Conservation (phyloP, 164 flowering plant genomes). For the Vitis riparia region DNA sequence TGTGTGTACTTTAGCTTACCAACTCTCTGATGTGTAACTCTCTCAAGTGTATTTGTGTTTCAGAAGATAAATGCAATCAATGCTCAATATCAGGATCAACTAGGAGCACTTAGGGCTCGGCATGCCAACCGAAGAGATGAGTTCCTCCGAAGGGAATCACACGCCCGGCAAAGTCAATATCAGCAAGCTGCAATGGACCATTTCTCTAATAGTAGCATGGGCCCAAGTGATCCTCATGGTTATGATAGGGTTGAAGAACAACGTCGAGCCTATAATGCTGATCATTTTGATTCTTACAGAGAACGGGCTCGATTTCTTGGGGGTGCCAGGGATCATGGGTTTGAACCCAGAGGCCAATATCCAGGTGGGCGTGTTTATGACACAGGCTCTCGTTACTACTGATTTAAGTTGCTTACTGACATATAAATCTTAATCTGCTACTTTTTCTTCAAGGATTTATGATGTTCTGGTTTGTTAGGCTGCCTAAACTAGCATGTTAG, state of each 20-base stretch:
- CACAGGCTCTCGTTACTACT: slow-evolving; percentile 50
- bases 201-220: slow-evolving; percentile 26
- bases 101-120: slow-evolving; percentile 42
- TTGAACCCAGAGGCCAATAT: slow-evolving; percentile 61
- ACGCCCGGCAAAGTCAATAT: slow-evolving; percentile 45
- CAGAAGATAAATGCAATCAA: slow-evolving; percentile 56
- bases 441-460: too few species aligned
- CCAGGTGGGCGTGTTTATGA: slow-evolving; percentile 68
- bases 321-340: slow-evolving; percentile 41
- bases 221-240: slow-evolving; percentile 38
- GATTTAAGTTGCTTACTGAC: too few species aligned
- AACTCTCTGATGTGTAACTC: background rate
- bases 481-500: too few species aligned
- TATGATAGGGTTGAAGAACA: slow-evolving; percentile 41
- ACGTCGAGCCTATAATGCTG: slow-evolving; percentile 35
- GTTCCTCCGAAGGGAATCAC: slow-evolving; percentile 55
- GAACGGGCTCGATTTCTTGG: slow-evolving; percentile 52
- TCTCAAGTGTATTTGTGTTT: slow-evolving; percentile 5
- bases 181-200: slow-evolving; percentile 39
- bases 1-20: too few species aligned
- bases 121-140: slow-evolving; percentile 60
- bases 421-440: too few species aligned
- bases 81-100: slow-evolving; percentile 45
- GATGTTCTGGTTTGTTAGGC: too few species aligned
- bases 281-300: slow-evolving; percentile 50